A percentile compares a stretch with the other conserved stretches of the same genome.
phyloP scores from a whole-genome alignment of 495 filamentous ascomycete species.

The Halenospora varia region DNA sequence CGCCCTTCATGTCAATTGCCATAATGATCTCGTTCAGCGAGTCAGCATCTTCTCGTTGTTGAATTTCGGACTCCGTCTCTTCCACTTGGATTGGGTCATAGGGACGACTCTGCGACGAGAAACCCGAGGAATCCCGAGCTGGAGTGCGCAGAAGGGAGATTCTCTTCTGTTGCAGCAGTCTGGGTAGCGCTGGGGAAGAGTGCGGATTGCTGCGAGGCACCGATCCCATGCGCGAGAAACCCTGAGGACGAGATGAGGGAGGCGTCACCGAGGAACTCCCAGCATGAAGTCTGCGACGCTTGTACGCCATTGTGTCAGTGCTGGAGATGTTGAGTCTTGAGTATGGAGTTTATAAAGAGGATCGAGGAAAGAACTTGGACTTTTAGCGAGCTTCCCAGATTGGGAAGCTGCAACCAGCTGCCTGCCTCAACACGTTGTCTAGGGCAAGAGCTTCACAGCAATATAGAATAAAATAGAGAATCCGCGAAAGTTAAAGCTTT shows the following conservation, averaged over 20 bases:
- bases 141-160: slow-evolving; percentile 22
- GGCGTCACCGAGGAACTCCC: slow-evolving; percentile 1
- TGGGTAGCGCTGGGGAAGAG: slow-evolving; percentile 27
- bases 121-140: slow-evolving; percentile 12
- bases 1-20: slow-evolving; percentile 73
- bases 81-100: not conserved
- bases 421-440: too few relatives aligned
- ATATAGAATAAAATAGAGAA: too few relatives aligned
- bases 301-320: slow-evolving; percentile 18
- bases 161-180: slow-evolving; percentile 23
- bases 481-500: too few relatives aligned
- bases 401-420: too few relatives aligned
- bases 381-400: too few relatives aligned
- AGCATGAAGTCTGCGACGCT: slow-evolving; percentile 14
- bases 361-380: not conserved
- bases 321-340: not conserved
- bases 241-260: slow-evolving; percentile 6
- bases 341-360: not conserved
- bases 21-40: slow-evolving; percentile 73
- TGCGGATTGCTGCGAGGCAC: slow-evolving; percentile 4
- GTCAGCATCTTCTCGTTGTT: slow-evolving; percentile 46
- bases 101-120: slow-evolving; percentile 7
- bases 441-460: too few relatives aligned
- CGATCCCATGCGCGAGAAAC: slow-evolving; percentile 13
- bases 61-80: slow-evolving; percentile 27